Base-by-base conservation (phyloP, 139 green algal genomes). In the Prasinococcaceae sp. region DNA sequence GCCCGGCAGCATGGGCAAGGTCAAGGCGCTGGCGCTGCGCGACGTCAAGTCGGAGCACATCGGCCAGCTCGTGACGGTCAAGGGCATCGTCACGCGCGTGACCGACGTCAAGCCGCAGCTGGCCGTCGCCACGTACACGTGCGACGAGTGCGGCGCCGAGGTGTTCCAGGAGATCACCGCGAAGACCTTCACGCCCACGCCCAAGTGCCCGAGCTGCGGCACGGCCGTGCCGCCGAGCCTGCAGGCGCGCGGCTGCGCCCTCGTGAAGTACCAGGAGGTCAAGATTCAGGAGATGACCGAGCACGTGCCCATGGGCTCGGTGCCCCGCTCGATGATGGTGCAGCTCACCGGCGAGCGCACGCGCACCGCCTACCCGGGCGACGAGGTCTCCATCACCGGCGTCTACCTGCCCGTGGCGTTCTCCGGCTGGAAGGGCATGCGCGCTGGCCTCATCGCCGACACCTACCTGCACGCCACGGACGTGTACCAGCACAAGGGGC, bases 71-170 rank as follows among this genome's bases (percentile, higher is more conserved):
- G 87, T 95, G 8, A 75, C 60, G 0, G 69, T 97, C 27, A 74
- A 86, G 71, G 89, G 90, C 27, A 83, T 97, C 1, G 73, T 94
- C 12, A 94, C 85, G 0, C 74, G 92, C 33, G 73, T 88, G 14
- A 88, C 75, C 3, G 89, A 98, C 50, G 89, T 98, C 26, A 90
- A 90, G 60, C 89, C 89, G 0, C 51, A 92, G 60, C 61, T 95
- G 1, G 62, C 68, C 1, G 87, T 98, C 19, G 84, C 88, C 17
- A 92, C 88, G 0, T 97, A 97, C 75, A 82, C 87, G 12, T 92
- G 95, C 65, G 71, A 80, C 32, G 73, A 85, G 29, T 83, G 66
- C 19, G 87, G 83, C 2, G 82, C 76, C 45, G 85, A 97, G 69
- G 74, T 92, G n/a, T 97, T 92, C 71, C 88, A 97, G 74, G 45